These are phyloP conservation scores for Hyaloscypha variabilis DNA, from an alignment of 495 filamentous ascomycete genomes.

Conservation along the genomic window DNA sequence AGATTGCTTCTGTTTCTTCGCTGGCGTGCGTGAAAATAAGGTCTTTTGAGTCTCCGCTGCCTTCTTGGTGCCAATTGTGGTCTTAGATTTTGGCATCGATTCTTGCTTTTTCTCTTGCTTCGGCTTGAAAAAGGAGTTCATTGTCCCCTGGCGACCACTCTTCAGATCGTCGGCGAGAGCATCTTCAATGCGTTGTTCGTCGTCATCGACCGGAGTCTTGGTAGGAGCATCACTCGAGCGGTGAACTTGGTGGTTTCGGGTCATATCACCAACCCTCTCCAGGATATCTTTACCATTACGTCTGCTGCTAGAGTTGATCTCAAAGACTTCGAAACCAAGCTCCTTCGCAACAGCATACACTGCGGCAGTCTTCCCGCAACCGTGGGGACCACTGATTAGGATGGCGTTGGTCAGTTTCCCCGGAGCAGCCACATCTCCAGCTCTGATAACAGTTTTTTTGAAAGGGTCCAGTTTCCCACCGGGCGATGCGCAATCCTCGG, in stretches of 20 bases:
- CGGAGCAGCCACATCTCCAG: conserved; percentile 44
- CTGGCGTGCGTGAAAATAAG: conserved; percentile 16
- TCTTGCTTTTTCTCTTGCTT: conserved; percentile 24
- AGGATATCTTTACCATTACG: conserved; percentile 88
- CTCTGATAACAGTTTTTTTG: conserved; percentile 66
- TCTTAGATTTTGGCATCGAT: conserved; percentile 25
- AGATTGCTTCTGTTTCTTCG: conserved; percentile 81
- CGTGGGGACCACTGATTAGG: conserved; percentile 84
- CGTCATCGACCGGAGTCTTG: conserved; percentile 31
- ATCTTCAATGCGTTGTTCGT: conserved; percentile 45
- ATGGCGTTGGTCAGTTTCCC: conserved; percentile 60
- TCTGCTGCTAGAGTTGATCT: conserved; percentile 83
- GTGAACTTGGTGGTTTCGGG: conserved; percentile 86
- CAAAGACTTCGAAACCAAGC: conserved; percentile 91
- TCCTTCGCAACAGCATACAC: conserved; percentile 96
- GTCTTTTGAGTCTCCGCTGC: background rate
- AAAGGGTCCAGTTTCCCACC: conserved; percentile 39
- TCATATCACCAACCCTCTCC: conserved; percentile 95
- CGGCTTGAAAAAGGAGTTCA: conserved; percentile 79
- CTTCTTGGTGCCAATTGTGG: conserved; percentile 24
- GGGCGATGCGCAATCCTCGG: conserved; percentile 57
- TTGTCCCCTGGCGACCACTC: conserved; percentile 71
- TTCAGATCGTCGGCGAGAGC: conserved; percentile 59
- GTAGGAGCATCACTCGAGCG: conserved; percentile 37
- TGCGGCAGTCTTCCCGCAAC: conserved; percentile 91